Conservation (phyloP, 2,329 filamentous ascomycete species). For the Ophiostoma sp. region DNA sequence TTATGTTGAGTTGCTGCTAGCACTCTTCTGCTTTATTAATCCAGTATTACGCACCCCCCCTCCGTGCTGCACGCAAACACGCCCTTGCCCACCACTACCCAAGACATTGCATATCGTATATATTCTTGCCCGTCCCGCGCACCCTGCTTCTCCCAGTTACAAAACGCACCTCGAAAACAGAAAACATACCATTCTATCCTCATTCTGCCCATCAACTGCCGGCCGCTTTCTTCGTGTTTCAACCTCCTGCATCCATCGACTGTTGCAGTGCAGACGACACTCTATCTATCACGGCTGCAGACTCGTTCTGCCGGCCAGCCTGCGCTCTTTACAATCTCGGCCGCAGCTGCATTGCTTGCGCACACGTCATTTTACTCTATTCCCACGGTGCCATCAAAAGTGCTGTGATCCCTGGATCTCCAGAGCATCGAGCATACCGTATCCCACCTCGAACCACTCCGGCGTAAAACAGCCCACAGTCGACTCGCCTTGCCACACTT, state of each 20-base stretch:
- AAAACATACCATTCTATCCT: constrained; percentile 14
- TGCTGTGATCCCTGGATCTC: no score
- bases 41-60: not conserved
- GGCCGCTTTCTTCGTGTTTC: not conserved
- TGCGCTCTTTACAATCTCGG: no score
- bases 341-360: not conserved
- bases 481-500: not conserved
- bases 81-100: not conserved
- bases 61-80: not conserved
- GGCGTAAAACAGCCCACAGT: not conserved
- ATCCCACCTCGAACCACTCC: not conserved
- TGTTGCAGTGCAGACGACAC: not conserved
- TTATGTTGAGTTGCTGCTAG: not conserved
- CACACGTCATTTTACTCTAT: no score
- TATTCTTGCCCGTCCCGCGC: constrained; percentile 13
- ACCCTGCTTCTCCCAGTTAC: constrained; percentile 12
- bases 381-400: no score
- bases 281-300: constrained; percentile 16
- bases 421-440: not conserved
- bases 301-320: constrained; percentile 20
- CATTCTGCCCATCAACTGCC: not conserved
- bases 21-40: no score
- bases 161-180: not conserved
- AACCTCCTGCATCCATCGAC: not conserved
- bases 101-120: not conserved